Conservation (phyloP, 1,284 basidiomycete species). For the Pseudozyma sp. region DNA sequence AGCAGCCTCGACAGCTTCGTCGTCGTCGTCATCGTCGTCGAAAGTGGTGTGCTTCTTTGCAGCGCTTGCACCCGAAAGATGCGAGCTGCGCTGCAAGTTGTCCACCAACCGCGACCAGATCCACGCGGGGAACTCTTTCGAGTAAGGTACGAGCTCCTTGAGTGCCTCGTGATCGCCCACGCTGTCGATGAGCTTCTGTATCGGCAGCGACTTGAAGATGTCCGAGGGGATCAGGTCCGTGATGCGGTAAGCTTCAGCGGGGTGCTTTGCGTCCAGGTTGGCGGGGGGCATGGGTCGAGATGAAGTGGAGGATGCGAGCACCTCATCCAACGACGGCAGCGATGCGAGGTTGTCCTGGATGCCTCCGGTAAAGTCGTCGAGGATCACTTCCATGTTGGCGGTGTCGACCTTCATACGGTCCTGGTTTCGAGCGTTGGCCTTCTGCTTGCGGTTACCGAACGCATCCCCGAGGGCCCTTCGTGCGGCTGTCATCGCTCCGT, state of each 20-base stretch:
- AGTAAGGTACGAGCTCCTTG: slow-evolving; percentile 35
- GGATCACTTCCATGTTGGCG: slow-evolving; percentile 61
- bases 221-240: slow-evolving; percentile 52
- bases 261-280: slow-evolving; percentile 59
- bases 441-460: slow-evolving; percentile 67
- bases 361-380: slow-evolving; percentile 58
- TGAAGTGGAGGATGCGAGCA: slow-evolving; percentile 49
- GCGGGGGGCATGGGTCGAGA: slow-evolving; percentile 60
- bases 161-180: slow-evolving; percentile 30
- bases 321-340: slow-evolving; percentile 50
- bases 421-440: slow-evolving; percentile 60
- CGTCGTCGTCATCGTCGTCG: slow-evolving; percentile 35
- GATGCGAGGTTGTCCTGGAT: slow-evolving; percentile 55
- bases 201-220: slow-evolving; percentile 49
- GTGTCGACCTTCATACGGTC: slow-evolving; percentile 68
- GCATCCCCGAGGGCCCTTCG: slow-evolving; percentile 64
- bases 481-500: slow-evolving; percentile 49
- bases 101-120: slow-evolving; percentile 43
- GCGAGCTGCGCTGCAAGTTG: slow-evolving; percentile 45
- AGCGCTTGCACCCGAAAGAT: slow-evolving; percentile 20
- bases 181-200: slow-evolving; percentile 46
- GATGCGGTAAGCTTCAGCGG: slow-evolving; percentile 62
- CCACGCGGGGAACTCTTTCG: slow-evolving; percentile 45
- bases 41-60: slow-evolving; percentile 38
- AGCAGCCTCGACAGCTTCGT: not conserved